Evolutionary conservation across 1,284 basidiomycete species (phyloP).

Genomic region (Termitomyces sp.): DNA sequence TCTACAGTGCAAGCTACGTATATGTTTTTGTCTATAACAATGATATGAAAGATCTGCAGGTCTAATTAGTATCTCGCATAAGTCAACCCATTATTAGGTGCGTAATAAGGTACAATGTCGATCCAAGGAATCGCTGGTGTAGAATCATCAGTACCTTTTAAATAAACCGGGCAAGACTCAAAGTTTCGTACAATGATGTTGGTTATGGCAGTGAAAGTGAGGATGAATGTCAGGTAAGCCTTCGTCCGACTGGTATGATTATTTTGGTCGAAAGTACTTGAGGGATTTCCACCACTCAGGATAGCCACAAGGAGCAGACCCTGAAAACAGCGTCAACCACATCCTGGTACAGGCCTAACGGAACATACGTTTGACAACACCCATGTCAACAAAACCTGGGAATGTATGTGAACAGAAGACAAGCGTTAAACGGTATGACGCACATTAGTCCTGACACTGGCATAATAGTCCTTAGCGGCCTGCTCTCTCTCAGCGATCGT

Average conservation of each 20-base stretch:
- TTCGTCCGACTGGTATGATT: constrained; percentile 55
- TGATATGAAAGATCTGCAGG: background rate
- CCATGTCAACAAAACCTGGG: constrained; percentile 74
- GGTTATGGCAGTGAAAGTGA: constrained; percentile 74
- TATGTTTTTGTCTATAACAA: background rate
- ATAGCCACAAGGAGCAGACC: constrained; percentile 73
- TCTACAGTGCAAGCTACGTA: background rate
- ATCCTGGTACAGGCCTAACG: background rate
- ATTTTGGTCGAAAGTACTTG: constrained; percentile 57
- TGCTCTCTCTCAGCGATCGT: constrained; percentile 63
- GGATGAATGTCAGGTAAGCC: constrained; percentile 75
- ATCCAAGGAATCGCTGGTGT: constrained; percentile 39
- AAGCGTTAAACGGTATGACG: constrained; percentile 18
- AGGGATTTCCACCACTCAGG: constrained; percentile 59
- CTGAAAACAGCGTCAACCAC: constrained; percentile 30
- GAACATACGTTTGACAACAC: constrained; percentile 68
- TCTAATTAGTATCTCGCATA: background rate
- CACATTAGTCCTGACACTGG: constrained; percentile 88
- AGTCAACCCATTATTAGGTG: constrained; percentile 40
- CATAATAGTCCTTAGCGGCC: constrained; percentile 83
- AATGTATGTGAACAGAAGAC: background rate
- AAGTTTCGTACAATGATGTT: constrained; percentile 48
- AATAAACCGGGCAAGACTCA: background rate
- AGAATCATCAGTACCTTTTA: background rate
- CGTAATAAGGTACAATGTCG: constrained; percentile 41